Evolutionary conservation across 2,329 filamentous ascomycete genomes (phyloP), one percentile per base, ranked within the genome.

Genomic region (Alternaria brassicae): DNA sequence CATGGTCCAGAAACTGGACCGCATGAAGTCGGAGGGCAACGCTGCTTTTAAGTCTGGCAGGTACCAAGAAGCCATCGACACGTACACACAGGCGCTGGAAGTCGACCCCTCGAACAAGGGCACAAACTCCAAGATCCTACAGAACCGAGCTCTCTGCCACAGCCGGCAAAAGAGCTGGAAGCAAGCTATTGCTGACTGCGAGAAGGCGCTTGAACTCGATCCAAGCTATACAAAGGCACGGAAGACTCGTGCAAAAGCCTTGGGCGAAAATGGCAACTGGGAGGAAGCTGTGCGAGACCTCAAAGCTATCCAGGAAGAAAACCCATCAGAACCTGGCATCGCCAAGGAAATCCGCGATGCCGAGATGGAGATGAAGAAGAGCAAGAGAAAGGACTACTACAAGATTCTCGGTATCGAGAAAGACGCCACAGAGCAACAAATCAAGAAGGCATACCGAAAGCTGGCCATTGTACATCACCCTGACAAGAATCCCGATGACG

Each of bases 361-460:
- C 1, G 94, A 99, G 81, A 83, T 97, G 25, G 95, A 99, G 81
- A 83, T 98, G 64, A 99, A 99, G 88, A 98, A 98, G 89, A 91
- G 91, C 78, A 91, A 94, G 81, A 86, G 95, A 62, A 99, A 99
- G 81, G 95, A 99, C 75, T 98, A 97, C 82, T 99, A 99, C 84
- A 97, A 97, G 86, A 97, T 98, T 67, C 87, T 99, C 53, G 91
- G 89, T 6, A 82, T 99, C 8, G 83, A 90, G 58, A 98, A 97
- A 84, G 90, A 93, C 62, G 93, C 93, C 36, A 86, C 86, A 39
- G 92, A 96, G 21, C 84, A 84, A 57, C 88, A 95, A 54, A 95
- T 99, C 83, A 99, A 98, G 85, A 94, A 93, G 82, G 95, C 94
- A 2, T 99, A 99, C 83, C 89, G 94, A 67, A 97, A 95, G 80